phyloP scores from a whole-genome alignment of 1,284 basidiomycete species.

The Papiliotrema fonsecae region DNA sequence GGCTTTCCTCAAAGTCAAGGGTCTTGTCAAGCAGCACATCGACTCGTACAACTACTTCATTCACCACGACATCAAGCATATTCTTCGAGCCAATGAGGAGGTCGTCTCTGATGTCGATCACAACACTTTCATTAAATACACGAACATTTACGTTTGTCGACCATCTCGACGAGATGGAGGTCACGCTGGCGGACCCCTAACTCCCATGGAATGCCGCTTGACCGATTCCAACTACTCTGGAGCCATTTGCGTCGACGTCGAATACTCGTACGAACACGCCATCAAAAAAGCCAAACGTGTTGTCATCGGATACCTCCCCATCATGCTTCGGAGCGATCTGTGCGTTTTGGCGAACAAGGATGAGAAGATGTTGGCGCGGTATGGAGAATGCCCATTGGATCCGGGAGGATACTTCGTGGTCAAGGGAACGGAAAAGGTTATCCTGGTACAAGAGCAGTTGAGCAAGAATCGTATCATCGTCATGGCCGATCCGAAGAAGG shows the following conservation, averaged over 20 bases:
- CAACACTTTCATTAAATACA: slow-evolving; percentile 94
- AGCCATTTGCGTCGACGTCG: slow-evolving; percentile 89
- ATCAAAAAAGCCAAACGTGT: slow-evolving; percentile 78
- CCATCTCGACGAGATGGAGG: slow-evolving; percentile 83
- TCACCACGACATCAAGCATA: slow-evolving; percentile 94
- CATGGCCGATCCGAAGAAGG: slow-evolving; percentile 86
- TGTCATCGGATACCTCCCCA: slow-evolving; percentile 86
- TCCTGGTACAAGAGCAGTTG: slow-evolving; percentile 96
- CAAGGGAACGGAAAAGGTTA: slow-evolving; percentile 99
- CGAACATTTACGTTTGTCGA: slow-evolving; percentile 86
- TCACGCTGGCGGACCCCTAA: slow-evolving; percentile 59
- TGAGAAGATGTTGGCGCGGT: slow-evolving; percentile 77
- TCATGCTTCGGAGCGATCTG: slow-evolving; percentile 95
- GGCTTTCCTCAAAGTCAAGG: slow-evolving; percentile 92
- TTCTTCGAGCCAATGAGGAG: slow-evolving; percentile 87
- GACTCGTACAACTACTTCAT: slow-evolving; percentile 99
- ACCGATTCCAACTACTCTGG: slow-evolving; percentile 95
- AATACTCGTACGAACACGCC: slow-evolving; percentile 89
- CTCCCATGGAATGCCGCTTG: slow-evolving; percentile 95
- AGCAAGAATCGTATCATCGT: slow-evolving; percentile 99
- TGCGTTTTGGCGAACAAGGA: slow-evolving; percentile 77
- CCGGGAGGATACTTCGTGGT: slow-evolving; percentile 99
- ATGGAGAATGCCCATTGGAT: slow-evolving; percentile 96
- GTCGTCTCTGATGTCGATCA: slow-evolving; percentile 96
- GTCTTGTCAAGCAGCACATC: slow-evolving; percentile 98